Percentiles rank a stretch among this genome's conserved stretches.
Evolutionary conservation across 495 filamentous ascomycete genomes (phyloP).

Genomic region (Hypoxylon subgilvum): DNA sequence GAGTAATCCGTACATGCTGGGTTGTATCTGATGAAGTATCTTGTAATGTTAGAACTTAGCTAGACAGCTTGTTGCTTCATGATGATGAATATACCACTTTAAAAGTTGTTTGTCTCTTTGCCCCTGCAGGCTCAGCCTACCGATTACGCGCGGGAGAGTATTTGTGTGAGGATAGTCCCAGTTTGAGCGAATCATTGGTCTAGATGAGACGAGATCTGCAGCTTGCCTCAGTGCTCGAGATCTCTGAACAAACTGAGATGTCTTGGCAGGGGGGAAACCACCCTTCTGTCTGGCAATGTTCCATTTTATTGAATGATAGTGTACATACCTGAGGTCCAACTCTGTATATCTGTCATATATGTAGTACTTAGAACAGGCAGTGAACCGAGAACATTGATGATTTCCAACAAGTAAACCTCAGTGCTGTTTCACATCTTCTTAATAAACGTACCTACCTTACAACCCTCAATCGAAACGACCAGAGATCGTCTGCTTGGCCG

Average conservation of each 20-base stretch:
- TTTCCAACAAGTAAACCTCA: background rate
- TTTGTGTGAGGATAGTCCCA: constrained; percentile 3
- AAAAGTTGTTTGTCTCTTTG: constrained; percentile 9
- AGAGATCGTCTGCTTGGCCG: too few relatives aligned
- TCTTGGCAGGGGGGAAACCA: constrained; percentile 27
- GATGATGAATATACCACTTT: too few relatives aligned
- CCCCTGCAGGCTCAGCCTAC: constrained; percentile 18
- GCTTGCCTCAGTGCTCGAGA: constrained; percentile 19
- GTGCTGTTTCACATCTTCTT: background rate
- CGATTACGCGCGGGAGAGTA: constrained; percentile 15
- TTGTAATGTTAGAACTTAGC: too few relatives aligned
- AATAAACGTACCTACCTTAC: background rate
- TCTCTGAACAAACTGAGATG: constrained; percentile 12
- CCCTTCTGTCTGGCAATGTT: background rate
- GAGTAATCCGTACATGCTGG: too few relatives aligned
- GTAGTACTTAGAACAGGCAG: too few relatives aligned
- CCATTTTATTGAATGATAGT: background rate
- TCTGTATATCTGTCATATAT: too few relatives aligned
- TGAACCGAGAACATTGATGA: too few relatives aligned
- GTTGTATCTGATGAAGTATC: too few relatives aligned
- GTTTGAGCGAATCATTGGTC: constrained; percentile 21
- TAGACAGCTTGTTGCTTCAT: too few relatives aligned
- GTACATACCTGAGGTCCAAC: too few relatives aligned
- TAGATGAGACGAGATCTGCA: constrained; percentile 22
- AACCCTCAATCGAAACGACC: constrained; percentile 6